phyloP scores from a whole-genome alignment of 2,329 filamentous ascomycete species.

The Aspergillus novoparasiticus region DNA sequence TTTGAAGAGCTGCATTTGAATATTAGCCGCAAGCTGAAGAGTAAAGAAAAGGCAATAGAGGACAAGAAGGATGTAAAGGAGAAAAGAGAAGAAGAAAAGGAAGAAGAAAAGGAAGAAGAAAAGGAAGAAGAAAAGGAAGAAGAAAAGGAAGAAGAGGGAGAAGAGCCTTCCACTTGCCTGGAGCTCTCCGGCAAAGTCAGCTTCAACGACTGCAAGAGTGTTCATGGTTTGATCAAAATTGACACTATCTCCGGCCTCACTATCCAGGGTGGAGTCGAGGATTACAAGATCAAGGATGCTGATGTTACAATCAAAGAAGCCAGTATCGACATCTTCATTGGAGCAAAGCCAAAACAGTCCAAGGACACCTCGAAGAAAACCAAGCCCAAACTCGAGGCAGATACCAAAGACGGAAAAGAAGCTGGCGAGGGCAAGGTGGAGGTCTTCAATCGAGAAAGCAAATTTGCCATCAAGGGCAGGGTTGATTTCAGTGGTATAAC shows the following conservation, averaged over 20 bases:
- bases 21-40: neutral
- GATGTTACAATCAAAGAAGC: neutral
- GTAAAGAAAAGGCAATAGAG: neutral
- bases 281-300: neutral
- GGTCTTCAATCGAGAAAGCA: neutral
- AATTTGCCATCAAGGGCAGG: neutral
- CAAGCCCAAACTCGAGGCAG: neutral
- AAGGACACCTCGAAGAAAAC: neutral
- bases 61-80: neutral
- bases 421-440: neutral
- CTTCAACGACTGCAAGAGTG: constrained; percentile 1
- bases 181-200: constrained; percentile 3
- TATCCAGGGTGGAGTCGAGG: neutral
- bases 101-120: too few species aligned
- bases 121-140: neutral
- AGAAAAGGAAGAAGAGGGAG: neutral
- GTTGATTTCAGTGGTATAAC: neutral
- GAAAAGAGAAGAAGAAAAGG: too few species aligned
- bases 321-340: neutral
- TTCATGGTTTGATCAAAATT: neutral
- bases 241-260: neutral
- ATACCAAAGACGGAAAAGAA: neutral
- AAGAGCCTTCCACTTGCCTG: neutral
- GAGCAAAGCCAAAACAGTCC: neutral
- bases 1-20: neutral